These are phyloP conservation scores for Metroxylon sagu DNA, from an alignment of 176 grass and related monocot genomes.

Conservation along the genomic window DNA sequence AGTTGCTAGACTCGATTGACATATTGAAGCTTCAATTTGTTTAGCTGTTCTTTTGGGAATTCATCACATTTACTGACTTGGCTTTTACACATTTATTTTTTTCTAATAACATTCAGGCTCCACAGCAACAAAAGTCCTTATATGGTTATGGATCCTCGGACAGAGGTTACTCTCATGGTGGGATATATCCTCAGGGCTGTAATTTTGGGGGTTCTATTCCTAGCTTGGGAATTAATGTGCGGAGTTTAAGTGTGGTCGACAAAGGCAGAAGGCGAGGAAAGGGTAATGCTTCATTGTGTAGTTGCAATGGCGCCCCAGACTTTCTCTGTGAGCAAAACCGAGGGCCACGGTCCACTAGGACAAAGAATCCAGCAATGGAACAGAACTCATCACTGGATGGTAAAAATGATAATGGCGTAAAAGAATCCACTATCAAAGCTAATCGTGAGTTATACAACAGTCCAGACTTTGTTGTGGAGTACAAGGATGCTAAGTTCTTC, in stretches of 20 bases:
- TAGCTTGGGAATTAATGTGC: slow-evolving; percentile 29
- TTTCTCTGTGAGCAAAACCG: slow-evolving; percentile 66
- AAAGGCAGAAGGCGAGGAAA: slow-evolving; percentile 34
- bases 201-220: slow-evolving; percentile 37
- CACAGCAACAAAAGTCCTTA: slow-evolving; percentile 39
- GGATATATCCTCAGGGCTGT: slow-evolving; percentile 29
- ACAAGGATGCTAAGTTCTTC: slow-evolving; percentile 59
- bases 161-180: slow-evolving; percentile 2
- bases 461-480: slow-evolving; percentile 42
- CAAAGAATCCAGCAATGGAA: slow-evolving; percentile 40
- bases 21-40: too few relatives aligned
- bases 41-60: too few relatives aligned
- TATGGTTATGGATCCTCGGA: slow-evolving; percentile 46
- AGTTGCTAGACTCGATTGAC: too few relatives aligned
- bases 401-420: slow-evolving; percentile 24
- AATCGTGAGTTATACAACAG: slow-evolving; percentile 36
- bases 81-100: neutral
- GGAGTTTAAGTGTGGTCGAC: slow-evolving; percentile 29
- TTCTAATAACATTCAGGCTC: slow-evolving; percentile 29
- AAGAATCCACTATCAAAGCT: slow-evolving; percentile 2
- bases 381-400: slow-evolving; percentile 30
- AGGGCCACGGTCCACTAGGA: slow-evolving; percentile 48
- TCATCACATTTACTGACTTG: too few relatives aligned
- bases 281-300: slow-evolving; percentile 34
- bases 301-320: slow-evolving; percentile 44